These are phyloP conservation scores for Cyclotella sp. DNA, from an alignment of 108 stramenopile genomes.

Conservation along the genomic window DNA sequence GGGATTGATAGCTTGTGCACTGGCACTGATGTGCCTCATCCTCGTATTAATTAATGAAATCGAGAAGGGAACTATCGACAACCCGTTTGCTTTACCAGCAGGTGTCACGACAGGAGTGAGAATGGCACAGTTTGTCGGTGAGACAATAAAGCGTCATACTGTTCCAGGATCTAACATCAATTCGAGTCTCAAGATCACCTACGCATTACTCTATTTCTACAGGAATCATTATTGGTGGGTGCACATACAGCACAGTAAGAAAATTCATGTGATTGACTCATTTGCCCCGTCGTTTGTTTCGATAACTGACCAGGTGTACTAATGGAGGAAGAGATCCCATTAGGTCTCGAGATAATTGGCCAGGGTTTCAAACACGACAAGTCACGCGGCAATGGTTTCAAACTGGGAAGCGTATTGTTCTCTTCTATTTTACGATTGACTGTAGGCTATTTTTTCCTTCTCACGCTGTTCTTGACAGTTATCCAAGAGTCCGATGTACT, in stretches of 20 bases:
- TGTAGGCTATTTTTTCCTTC: slow-evolving; percentile 18
- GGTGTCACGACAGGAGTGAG: slow-evolving; percentile 23
- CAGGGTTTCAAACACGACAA: slow-evolving; percentile 16
- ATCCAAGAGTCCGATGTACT: slow-evolving; percentile 21
- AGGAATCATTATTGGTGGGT: slow-evolving; percentile 22
- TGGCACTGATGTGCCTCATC: slow-evolving; percentile 32
- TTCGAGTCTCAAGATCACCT: neutral
- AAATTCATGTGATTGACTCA: neutral
- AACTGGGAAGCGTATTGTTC: neutral
- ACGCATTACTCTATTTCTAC: neutral
- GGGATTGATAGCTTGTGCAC: slow-evolving; percentile 12
- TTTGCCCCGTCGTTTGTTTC: neutral
- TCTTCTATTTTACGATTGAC: slow-evolving; percentile 15
- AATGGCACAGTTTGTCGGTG: slow-evolving; percentile 38
- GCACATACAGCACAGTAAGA: neutral
- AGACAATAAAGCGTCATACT: neutral
- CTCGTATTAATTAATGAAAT: slow-evolving; percentile 34
- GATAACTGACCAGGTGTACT: neutral
- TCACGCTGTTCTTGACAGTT: neutral
- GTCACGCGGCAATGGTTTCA: neutral
- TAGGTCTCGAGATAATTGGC: slow-evolving; percentile 19
- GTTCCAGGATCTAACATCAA: neutral
- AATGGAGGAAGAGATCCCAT: slow-evolving; percentile 24
- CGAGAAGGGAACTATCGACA: slow-evolving; percentile 26
- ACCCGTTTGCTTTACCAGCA: slow-evolving; percentile 37